Evolutionary conservation across 106 monocot genomes (phyloP), one percentile per base, ranked within the genome.

Genomic region (Dactylorhiza incarnata): DNA sequence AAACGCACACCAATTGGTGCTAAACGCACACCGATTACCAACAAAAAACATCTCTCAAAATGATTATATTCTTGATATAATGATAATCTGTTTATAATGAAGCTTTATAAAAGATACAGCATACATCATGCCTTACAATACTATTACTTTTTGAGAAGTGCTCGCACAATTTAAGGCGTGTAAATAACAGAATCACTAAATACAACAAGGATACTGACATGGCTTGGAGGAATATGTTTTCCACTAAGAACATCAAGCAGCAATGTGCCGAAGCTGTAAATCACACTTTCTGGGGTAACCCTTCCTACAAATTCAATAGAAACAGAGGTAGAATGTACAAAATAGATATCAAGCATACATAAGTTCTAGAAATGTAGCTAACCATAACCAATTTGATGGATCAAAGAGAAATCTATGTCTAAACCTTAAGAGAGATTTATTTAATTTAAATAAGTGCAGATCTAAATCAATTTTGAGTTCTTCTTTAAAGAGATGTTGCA

Each of bases 251-350:
- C 79, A 56, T 89, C 89, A 49, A 89, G 75, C 43, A 89, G 74
- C 48, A 89, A 44, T 75, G 89, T 89, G 19, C 89, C 86, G 76
- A 89, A 89, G 84, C 89, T 89, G 74, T 84, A 89, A 74, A 89
- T 78, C 25, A 89, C 89, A 80, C 86, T 89, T 72, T 89, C 89
- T 14, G 82, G 82, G 71, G 86, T 89, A 56, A 89, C 84, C 68
- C 89, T 84, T 72, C 89, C 89, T 89, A 52, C 77, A 77, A 61
- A 77, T 48, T 37, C 26, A 77, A 59, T 13, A 69, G 65, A 65
- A 26, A 12, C 22, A 59, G 12, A 29, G 17, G 65, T 0, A 65
- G 37, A 69, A 69, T 46, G 45, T 9, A 69, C 12, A 44, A 45
- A 46, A 65, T 45, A 69, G 9, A 37, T 14, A 17, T 16, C 45